Conservation (phyloP, 257 asterid genomes). For the Ligustrum vulgare region DNA sequence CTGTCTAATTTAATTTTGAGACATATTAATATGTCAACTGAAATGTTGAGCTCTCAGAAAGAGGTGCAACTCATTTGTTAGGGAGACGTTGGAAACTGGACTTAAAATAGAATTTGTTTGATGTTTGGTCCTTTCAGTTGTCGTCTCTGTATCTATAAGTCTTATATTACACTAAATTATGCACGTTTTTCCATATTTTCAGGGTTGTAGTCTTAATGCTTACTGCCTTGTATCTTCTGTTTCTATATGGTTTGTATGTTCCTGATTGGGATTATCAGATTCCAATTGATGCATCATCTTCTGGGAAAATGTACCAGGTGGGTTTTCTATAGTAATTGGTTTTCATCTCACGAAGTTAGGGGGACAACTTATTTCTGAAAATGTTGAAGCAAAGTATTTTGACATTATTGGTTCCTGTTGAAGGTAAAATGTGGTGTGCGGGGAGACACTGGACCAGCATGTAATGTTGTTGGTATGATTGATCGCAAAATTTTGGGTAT, state of each 20-base stretch:
- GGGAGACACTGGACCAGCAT: conserved; percentile 72
- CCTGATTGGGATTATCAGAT: conserved; percentile 61
- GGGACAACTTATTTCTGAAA: not conserved
- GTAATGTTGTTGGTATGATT: conserved; percentile 75
- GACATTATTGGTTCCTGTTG: conserved; percentile 25
- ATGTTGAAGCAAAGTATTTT: not conserved
- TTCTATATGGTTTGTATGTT: conserved; percentile 57
- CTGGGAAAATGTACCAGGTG: conserved; percentile 37
- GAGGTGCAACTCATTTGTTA: not conserved
- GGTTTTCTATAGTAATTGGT: conserved; percentile 17
- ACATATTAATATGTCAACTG: not conserved
- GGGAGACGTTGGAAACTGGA: not conserved
- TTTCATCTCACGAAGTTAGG: not conserved
- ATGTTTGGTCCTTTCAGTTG: not conserved
- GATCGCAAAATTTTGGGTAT: conserved; percentile 62
- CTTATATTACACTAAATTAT: conserved; percentile 3
- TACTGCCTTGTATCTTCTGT: conserved; percentile 45
- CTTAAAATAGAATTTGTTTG: not conserved
- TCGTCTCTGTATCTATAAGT: not conserved
- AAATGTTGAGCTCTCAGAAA: not conserved
- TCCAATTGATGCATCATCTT: conserved; percentile 39
- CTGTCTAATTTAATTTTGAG: not conserved
- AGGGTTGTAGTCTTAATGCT: conserved; percentile 49
- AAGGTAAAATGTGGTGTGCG: conserved; percentile 64
- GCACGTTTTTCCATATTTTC: conserved; percentile 18